These are phyloP conservation scores for Endotrypanum monterogeii DNA, from an alignment of 208 protist genomes.

Conservation along the genomic window DNA sequence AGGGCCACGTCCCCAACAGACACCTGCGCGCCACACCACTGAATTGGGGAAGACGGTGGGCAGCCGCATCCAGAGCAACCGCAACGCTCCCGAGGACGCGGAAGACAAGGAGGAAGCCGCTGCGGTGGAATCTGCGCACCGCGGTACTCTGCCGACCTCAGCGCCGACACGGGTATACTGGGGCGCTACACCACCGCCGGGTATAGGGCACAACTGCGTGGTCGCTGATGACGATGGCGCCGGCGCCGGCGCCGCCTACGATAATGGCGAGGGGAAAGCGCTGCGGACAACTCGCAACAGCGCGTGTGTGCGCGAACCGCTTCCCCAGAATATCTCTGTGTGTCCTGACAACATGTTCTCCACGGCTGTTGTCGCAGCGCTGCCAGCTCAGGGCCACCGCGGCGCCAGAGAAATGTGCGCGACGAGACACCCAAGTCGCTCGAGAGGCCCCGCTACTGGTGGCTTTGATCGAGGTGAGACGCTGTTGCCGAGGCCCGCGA, in stretches of 20 bases:
- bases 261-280: not conserved
- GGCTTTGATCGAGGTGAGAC: not conserved
- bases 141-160: not conserved
- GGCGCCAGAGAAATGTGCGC: not conserved
- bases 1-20: not conserved
- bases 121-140: not conserved
- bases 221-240: not conserved
- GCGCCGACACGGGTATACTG: slow-evolving; percentile 2
- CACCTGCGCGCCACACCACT: not conserved
- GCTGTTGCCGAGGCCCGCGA: not conserved
- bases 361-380: not conserved
- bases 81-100: not conserved
- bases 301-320: not conserved
- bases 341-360: not conserved
- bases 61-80: not conserved
- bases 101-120: slow-evolving; percentile 6
- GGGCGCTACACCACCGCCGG: not conserved
- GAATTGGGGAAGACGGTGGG: not conserved
- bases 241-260: not conserved
- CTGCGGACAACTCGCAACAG: not conserved
- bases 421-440: not conserved
- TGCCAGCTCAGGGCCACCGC: not conserved
- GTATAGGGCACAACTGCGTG: not conserved
- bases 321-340: not conserved
- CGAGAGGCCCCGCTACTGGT: not conserved